Evolutionary conservation across 441 rosid genomes (phyloP), one percentile per base, ranked within the genome.

Genomic region (Bocquillonia castaneifolia): DNA sequence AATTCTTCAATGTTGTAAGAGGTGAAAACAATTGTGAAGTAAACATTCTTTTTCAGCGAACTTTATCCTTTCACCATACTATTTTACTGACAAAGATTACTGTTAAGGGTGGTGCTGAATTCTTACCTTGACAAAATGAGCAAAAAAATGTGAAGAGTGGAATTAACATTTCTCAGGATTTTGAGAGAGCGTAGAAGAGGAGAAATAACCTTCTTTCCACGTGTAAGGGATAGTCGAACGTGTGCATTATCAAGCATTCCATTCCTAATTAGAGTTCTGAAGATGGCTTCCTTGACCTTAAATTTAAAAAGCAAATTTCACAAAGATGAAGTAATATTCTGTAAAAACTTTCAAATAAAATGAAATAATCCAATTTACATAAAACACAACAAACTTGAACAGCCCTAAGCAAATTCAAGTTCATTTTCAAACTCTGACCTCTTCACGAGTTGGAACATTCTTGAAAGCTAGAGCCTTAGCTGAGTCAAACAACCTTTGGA

Each of bases 191-290:
- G 53, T 5, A 58, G 36, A 68, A 74, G 48, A 61, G 52, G 51
- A 65, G 56, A 10, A n/a, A 3, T 29, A 63, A 89, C 94, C 92
- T 90, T 92, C 69, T 86, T 92, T 66, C 98, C 98, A 20, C 96
- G 86, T 8, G 96, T 90, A 65, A 90, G 88, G 50, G 98, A 87
- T 51, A 90, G 73, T 62, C 95, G 85, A 76, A 92, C 84, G 77
- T 92, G 98, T 58, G 96, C 80, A 51, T 88, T 88, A 76, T 90
- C 87, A 76, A 90, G 85, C 98, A 92, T 92, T 25, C 88, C 95
- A 69, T 92, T 92, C 61, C 82, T 83, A 64, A 81, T 82, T 59
- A 90, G 90, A 68, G 91, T 92, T 79, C 63, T 80, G 81, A 92
- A 90, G 73, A 90, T 84, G 15, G 95, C 98, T 73, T 85, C 88